Evolutionary conservation across 1,139 yeast genomes (phyloP).

Genomic region (Hyphopichia burtonii): DNA sequence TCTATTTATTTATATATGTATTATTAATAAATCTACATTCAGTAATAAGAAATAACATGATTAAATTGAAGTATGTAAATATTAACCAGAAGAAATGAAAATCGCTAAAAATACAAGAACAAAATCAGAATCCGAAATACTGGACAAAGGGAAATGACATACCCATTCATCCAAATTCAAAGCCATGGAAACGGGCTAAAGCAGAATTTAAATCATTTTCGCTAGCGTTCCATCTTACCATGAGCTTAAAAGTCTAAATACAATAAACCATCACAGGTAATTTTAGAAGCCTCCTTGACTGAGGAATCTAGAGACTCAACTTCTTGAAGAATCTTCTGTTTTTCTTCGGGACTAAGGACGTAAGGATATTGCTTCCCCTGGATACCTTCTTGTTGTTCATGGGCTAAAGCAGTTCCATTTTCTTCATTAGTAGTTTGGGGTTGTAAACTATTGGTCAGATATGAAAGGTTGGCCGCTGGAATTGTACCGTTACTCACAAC

Average conservation of each 20-base stretch:
- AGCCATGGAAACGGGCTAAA: no score
- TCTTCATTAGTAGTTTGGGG: slow-evolving; percentile 3
- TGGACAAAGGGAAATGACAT: no score
- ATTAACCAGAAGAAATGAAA: no score
- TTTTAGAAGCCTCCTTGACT: slow-evolving; percentile 21
- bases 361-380: slow-evolving; percentile 14
- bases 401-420: background rate
- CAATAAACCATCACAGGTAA: slow-evolving; percentile 24
- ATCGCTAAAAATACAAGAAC: no score
- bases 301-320: slow-evolving; percentile 17
- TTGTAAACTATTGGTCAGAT: slow-evolving; percentile 6
- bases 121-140: no score
- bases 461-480: slow-evolving; percentile 8
- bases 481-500: slow-evolving; percentile 8
- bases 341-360: slow-evolving; percentile 18
- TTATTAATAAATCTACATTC: no score
- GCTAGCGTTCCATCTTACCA: no score
- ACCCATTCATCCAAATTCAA: no score
- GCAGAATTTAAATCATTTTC: background rate
- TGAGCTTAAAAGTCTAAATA: slow-evolving; percentile 30
- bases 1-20: no score
- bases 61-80: no score
- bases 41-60: no score
- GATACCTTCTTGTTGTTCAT: background rate
- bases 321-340: slow-evolving; percentile 19